These are phyloP conservation scores for Harringtonia lauricola DNA, from an alignment of 2,329 filamentous ascomycete species.

Conservation along the genomic window DNA sequence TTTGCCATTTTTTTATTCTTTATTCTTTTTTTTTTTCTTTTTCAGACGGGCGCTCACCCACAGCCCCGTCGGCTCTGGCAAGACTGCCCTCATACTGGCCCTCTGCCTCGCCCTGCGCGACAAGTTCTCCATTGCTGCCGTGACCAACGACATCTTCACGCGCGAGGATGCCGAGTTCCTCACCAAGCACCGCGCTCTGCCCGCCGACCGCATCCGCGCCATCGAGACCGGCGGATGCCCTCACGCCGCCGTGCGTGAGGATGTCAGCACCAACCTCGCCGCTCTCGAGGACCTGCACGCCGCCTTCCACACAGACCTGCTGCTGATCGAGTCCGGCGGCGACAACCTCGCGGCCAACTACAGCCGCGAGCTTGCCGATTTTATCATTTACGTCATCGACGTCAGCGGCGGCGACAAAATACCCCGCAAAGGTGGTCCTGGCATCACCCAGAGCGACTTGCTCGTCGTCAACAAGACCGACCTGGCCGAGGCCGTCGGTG, in stretches of 20 bases:
- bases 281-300: conserved; percentile 82
- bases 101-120: conserved; percentile 77
- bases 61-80: conserved; percentile 91
- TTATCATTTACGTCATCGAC: conserved; percentile 97
- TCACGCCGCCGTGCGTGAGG: conserved; percentile 93
- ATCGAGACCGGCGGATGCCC: conserved; percentile 98
- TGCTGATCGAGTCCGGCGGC: conserved; percentile 91
- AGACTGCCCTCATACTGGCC: conserved; percentile 92
- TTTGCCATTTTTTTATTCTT: too few relatives aligned
- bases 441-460: conserved; percentile 92
- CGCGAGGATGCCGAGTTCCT: conserved; percentile 97
- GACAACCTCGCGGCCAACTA: conserved; percentile 98
- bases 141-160: conserved; percentile 99
- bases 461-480: conserved; percentile 97
- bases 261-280: conserved; percentile 87
- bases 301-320: conserved; percentile 69
- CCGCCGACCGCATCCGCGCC: conserved; percentile 73
- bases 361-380: conserved; percentile 86
- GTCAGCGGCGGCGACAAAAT: conserved; percentile 95
- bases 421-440: conserved; percentile 87
- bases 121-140: conserved; percentile 78
- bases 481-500: conserved; percentile 78
- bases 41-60: neutral
- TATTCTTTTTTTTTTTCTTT: neutral
- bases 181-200: conserved; percentile 73